Base-by-base conservation (phyloP, 257 asterid genomes). In the Fraxinus anomala region DNA sequence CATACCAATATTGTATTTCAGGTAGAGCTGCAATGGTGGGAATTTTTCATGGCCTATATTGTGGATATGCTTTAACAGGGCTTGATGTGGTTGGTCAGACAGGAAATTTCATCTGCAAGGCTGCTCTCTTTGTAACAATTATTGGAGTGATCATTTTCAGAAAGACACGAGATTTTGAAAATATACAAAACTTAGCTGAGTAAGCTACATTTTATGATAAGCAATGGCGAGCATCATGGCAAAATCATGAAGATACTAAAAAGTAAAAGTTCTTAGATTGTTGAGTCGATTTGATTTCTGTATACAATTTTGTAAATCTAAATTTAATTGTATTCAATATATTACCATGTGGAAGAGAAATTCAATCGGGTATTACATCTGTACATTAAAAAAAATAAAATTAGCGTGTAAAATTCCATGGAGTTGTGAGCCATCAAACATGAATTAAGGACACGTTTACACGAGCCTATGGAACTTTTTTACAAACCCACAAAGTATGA, bases 11-110 rank as follows among this genome's bases (percentile, higher is more conserved):
- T 1, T 0, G 40, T 42, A 14, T 73, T 79, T 54, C 82, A 92
- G 96, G 96, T 37, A 79, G 94, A 86, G 94, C 94, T 23, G 92
- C 92, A 28, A 89, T 90, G 96, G 82, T 89, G 51, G 97, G 97
- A 26, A 67, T 90, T 92, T 72, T 92, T 90, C 77, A 84, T 80
- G 89, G 86, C 92, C 5, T 90, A 88, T 77, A 0, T 76, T 36
- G 92, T 89, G 75, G 96, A 26, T 26, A 92, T 81, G 90, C 74
- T 78, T 61, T 92, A 79, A 88, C 96, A 6, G 91, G 90, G 77
- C 89, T 92, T 1, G 85, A 84, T 19, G 73, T 90, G 30, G 92
- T 92, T 11, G 97, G 92, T 54, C 92, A 88, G 65, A 85, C 84
- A 0, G 96, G 97, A n/a, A 92, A 88, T 68, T 83, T 89, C 76